phyloP scores from a whole-genome alignment of 495 filamentous ascomycete genomes.

The Echria macrotheca region DNA sequence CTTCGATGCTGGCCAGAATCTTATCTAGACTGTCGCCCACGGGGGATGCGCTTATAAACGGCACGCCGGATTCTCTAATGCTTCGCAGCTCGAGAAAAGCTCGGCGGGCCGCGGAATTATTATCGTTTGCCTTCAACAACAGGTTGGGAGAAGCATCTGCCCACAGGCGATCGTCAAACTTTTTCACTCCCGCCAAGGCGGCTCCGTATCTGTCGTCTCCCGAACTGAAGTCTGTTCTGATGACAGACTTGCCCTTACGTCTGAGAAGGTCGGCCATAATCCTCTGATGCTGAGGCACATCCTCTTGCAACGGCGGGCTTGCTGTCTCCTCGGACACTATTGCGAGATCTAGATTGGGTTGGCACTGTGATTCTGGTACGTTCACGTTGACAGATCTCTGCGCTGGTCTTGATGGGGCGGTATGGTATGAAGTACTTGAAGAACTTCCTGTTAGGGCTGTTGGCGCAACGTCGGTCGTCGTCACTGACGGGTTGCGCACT shows the following conservation, averaged over 20 bases:
- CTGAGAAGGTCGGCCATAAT: not conserved
- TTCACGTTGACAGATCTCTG: too few species aligned
- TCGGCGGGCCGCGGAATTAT: constrained; percentile 4
- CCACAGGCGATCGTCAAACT: not conserved
- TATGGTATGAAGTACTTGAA: not conserved
- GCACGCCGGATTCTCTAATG: constrained; percentile 10
- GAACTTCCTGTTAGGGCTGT: not conserved
- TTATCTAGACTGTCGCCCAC: constrained; percentile 6
- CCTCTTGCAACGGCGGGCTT: not conserved
- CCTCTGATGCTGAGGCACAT: constrained; percentile 7
- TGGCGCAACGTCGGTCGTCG: not conserved
- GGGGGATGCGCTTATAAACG: constrained; percentile 15
- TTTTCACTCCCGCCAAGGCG: not conserved
- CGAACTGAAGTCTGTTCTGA: not conserved
- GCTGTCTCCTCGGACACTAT: not conserved
- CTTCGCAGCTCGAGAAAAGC: constrained; percentile 16
- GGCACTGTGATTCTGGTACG: too few species aligned
- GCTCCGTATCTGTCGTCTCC: not conserved
- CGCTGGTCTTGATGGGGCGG: not conserved
- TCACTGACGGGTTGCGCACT: not conserved
- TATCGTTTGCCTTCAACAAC: constrained; percentile 13
- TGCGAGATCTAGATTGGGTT: not conserved
- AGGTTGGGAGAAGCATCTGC: constrained; percentile 4
- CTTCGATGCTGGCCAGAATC: constrained; percentile 16
- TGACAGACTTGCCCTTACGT: not conserved